Conservation (phyloP, 2,329 filamentous ascomycete genomes). For the Pyricularia grisea region DNA sequence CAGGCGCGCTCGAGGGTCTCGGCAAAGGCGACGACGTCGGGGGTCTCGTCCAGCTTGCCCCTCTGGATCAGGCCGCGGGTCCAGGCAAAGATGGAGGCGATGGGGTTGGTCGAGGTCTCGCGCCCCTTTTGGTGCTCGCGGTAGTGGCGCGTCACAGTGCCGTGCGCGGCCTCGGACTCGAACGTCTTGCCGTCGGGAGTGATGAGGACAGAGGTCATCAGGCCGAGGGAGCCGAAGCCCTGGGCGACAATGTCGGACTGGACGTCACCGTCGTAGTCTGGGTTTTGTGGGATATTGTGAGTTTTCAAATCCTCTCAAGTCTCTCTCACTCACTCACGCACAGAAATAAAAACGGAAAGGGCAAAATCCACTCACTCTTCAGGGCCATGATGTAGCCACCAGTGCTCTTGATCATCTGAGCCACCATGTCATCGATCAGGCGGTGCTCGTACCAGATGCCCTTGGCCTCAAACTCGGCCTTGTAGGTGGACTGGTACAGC, state of each 20-base stretch:
- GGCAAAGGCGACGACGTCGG: slow-evolving; percentile 83
- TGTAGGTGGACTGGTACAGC: slow-evolving; percentile 82
- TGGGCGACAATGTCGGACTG: slow-evolving; percentile 98
- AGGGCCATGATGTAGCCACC: slow-evolving; percentile 96
- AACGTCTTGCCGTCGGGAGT: slow-evolving; percentile 96
- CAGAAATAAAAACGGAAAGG: not conserved
- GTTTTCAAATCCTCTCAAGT: not conserved
- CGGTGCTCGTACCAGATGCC: slow-evolving; percentile 99
- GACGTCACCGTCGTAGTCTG: slow-evolving; percentile 97
- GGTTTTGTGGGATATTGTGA: not conserved
- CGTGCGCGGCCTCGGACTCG: slow-evolving; percentile 95
- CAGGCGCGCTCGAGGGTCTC: slow-evolving; percentile 89
- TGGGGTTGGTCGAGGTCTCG: slow-evolving; percentile 97
- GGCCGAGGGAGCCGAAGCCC: slow-evolving; percentile 92
- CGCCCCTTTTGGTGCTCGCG: slow-evolving; percentile 97
- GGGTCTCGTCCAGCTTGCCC: slow-evolving; percentile 86
- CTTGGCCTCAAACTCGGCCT: slow-evolving; percentile 80
- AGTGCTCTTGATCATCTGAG: slow-evolving; percentile 98
- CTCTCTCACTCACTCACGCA: not conserved
- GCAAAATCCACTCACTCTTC: slow-evolving; percentile 62
- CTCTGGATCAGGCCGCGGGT: slow-evolving; percentile 89
- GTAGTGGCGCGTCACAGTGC: slow-evolving; percentile 96
- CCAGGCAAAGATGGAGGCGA: slow-evolving; percentile 98
- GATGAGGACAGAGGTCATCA: slow-evolving; percentile 97
- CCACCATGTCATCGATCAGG: slow-evolving; percentile 99